These are phyloP conservation scores for Diaporthe nobilis DNA, from an alignment of 2,329 filamentous ascomycete species.

Conservation along the genomic window DNA sequence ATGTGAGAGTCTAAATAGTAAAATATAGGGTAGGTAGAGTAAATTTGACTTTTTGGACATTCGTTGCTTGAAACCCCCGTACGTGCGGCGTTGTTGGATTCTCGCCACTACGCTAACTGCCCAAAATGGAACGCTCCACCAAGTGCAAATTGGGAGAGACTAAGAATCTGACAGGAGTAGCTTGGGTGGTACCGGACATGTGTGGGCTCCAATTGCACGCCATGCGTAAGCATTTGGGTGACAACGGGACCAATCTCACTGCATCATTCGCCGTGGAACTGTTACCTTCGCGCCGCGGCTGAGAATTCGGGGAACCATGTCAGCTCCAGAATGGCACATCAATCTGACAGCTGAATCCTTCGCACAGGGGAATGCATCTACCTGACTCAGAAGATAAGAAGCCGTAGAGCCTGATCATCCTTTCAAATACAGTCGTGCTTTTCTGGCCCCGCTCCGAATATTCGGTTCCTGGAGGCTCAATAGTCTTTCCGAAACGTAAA, in stretches of 20 bases:
- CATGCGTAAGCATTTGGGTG: constrained; percentile 13
- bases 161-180: not conserved
- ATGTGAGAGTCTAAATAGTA: no score
- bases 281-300: not conserved
- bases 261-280: not conserved
- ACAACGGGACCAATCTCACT: constrained; percentile 2
- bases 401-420: not conserved
- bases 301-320: constrained; percentile 10
- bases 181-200: not conserved
- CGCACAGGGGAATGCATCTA: not conserved
- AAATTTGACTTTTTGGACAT: no score
- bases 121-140: no score
- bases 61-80: no score
- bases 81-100: no score
- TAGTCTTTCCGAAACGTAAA: not conserved
- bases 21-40: no score
- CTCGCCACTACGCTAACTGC: no score
- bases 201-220: constrained; percentile 9
- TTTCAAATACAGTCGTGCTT: not conserved
- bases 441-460: not conserved
- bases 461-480: no score
- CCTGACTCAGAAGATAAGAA: not conserved
- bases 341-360: constrained; percentile 3
- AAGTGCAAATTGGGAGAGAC: no score
- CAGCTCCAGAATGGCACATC: constrained; percentile 10